Evolutionary conservation across 306 rosid genomes (phyloP).

Genomic region (Pueraria montana): DNA sequence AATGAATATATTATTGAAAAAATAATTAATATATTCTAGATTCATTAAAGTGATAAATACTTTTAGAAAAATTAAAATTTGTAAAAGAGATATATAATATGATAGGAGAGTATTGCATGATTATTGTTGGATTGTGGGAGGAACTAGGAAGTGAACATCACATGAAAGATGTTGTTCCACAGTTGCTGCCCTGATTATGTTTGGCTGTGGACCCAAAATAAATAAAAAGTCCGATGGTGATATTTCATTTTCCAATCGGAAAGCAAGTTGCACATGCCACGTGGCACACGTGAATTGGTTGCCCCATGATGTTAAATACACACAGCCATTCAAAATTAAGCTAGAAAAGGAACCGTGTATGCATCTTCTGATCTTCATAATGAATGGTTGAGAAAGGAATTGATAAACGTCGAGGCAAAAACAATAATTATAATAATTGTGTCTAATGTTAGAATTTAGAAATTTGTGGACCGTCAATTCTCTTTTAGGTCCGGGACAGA

Average conservation of each 20-base stretch:
- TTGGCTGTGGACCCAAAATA: constrained; percentile 21
- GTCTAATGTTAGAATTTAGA: constrained; percentile 3
- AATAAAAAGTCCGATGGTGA: not conserved
- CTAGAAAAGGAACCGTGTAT: not conserved
- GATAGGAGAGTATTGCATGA: no score
- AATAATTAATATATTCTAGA: no score
- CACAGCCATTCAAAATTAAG: not conserved
- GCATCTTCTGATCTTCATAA: constrained; percentile 30
- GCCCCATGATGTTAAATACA: not conserved
- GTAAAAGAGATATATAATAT: no score
- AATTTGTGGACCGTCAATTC: constrained; percentile 39
- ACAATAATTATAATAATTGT: constrained; percentile 11
- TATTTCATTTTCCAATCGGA: not conserved
- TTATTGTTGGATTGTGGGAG: not conserved
- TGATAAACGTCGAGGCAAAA: constrained; percentile 22
- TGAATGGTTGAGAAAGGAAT: constrained; percentile 37
- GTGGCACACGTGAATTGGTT: constrained; percentile 44
- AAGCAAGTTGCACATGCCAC: constrained; percentile 40
- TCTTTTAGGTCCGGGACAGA: not conserved
- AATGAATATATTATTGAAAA: no score
- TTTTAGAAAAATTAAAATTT: no score
- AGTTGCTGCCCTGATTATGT: constrained; percentile 11
- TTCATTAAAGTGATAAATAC: no score
- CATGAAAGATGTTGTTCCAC: not conserved
- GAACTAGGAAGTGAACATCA: not conserved